Evolutionary conservation across 179 eudicot species (phyloP).

Genomic region (Beta corolliflora): DNA sequence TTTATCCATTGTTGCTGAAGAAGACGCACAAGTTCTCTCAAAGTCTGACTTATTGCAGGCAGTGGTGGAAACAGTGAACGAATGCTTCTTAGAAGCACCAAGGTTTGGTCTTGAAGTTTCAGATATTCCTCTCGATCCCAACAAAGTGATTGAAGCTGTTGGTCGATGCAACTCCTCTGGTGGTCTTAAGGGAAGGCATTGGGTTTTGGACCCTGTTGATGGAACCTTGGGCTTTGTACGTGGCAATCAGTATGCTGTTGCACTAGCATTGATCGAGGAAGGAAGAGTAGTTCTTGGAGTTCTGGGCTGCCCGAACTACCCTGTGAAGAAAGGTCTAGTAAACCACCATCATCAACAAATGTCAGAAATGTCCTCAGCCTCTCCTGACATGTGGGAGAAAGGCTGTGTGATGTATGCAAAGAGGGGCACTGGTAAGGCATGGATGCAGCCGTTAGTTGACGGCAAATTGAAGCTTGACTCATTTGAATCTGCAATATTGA

Average conservation of each 20-base stretch:
- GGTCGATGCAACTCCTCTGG: conserved; percentile 77
- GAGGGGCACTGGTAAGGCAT: conserved; percentile 68
- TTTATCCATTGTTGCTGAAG: conserved; percentile 89
- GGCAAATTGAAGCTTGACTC: conserved; percentile 48
- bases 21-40: conserved; percentile 74
- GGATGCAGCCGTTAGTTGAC: conserved; percentile 81
- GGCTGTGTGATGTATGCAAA: conserved; percentile 86
- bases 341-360: conserved; percentile 50
- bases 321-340: conserved; percentile 64
- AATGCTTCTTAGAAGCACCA: conserved; percentile 66
- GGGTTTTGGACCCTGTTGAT: conserved; percentile 98
- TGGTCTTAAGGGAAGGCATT: conserved; percentile 78
- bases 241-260: conserved; percentile 92
- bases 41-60: conserved; percentile 56
- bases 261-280: conserved; percentile 76
- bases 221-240: conserved; percentile 97
- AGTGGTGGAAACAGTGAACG: conserved; percentile 78
- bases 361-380: conserved; percentile 29
- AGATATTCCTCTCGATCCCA: conserved; percentile 39
- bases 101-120: conserved; percentile 68
- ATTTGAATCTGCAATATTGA: conserved; percentile 48
- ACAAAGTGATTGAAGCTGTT: conserved; percentile 72
- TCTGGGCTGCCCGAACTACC: conserved; percentile 95
- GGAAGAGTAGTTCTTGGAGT: conserved; percentile 80
- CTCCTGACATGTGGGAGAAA: conserved; percentile 52